Evolutionary conservation across 1,284 basidiomycete species (phyloP).

Genomic region (Ceratobasidium sp.): DNA sequence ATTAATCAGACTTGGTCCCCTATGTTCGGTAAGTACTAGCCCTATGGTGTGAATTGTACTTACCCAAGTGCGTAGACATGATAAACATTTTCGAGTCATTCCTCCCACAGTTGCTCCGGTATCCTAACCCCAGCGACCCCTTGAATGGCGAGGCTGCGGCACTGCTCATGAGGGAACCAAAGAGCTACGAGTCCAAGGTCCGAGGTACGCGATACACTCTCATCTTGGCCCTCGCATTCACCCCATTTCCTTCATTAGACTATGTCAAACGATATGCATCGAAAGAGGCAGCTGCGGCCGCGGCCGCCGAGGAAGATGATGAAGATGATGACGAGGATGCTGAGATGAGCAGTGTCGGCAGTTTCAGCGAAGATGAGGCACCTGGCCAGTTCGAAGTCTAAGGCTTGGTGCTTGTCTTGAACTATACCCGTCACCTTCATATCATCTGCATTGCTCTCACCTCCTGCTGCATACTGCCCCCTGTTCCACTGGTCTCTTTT

Average conservation of each 20-base stretch:
- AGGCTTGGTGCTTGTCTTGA: not conserved
- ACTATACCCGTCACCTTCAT: conserved; percentile 41
- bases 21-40: conserved; percentile 82
- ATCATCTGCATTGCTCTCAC: conserved; percentile 31
- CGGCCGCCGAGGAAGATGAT: conserved; percentile 70
- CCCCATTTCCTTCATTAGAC: conserved; percentile 60
- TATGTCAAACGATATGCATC: conserved; percentile 88
- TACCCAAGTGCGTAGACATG: conserved; percentile 74
- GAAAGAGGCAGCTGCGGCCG: conserved; percentile 79
- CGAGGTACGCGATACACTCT: conserved; percentile 69
- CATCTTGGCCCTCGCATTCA: not conserved
- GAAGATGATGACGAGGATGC: conserved; percentile 71
- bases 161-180: conserved; percentile 94
- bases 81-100: conserved; percentile 99
- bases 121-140: conserved; percentile 98
- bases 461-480: conserved; percentile 20
- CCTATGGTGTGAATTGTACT: conserved; percentile 35
- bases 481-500: conserved; percentile 25
- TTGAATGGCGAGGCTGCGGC: conserved; percentile 98
- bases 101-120: conserved; percentile 94
- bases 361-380: conserved; percentile 75
- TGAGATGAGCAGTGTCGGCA: conserved; percentile 93
- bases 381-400: conserved; percentile 30
- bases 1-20: conserved; percentile 99
- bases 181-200: conserved; percentile 92